Conservation (phyloP, 306 rosid species). For the Rosa lucieae region DNA sequence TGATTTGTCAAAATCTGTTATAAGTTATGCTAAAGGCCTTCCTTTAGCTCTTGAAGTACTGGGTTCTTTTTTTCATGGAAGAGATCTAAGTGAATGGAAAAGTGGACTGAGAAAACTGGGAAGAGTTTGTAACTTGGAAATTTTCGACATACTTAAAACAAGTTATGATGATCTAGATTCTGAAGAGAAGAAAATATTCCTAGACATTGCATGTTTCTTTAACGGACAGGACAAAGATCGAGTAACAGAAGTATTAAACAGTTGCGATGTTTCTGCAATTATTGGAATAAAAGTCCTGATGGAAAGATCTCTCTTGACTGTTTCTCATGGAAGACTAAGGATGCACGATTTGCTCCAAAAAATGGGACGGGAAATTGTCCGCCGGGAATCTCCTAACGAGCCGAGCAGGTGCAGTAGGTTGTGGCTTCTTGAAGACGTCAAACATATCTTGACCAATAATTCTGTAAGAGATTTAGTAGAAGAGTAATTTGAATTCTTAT, state of each 20-base stretch:
- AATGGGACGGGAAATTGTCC: constrained; percentile 20
- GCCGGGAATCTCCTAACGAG: neutral
- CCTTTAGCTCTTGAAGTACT: neutral
- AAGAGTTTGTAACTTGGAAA: neutral
- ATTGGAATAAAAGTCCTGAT: constrained; percentile 11
- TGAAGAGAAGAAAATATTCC: neutral
- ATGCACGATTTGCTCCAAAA: constrained; percentile 31
- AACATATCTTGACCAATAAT: neutral
- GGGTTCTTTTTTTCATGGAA: neutral
- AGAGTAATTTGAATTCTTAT: neutral
- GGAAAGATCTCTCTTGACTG: constrained; percentile 11
- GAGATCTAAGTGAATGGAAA: neutral
- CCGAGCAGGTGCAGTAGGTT: constrained; percentile 14
- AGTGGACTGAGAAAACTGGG: neutral
- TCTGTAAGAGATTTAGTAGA: neutral
- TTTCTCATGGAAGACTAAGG: neutral
- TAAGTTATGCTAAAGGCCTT: neutral
- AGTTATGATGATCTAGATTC: neutral
- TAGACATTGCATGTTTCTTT: constrained; percentile 26
- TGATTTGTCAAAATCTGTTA: neutral
- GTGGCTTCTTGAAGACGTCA: constrained; percentile 22
- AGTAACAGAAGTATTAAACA: constrained; percentile 2
- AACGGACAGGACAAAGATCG: constrained; percentile 4
- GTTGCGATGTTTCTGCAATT: constrained; percentile 17
- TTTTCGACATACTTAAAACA: neutral